phyloP scores from a whole-genome alignment of 2,329 filamentous ascomycete genomes.

The Fusarium sp. region DNA sequence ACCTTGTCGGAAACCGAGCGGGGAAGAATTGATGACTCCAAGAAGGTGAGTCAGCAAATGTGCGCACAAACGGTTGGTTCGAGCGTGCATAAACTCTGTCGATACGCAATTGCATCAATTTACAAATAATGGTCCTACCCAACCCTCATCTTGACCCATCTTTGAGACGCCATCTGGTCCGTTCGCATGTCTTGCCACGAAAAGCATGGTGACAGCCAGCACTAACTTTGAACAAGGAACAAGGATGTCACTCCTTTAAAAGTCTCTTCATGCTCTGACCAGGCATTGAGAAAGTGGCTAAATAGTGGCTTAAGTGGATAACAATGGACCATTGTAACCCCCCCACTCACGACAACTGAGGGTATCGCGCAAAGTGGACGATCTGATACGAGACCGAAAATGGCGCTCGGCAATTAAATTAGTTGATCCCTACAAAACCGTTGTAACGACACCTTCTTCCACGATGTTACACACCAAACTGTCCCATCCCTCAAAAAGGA shows the following conservation, averaged over 20 bases:
- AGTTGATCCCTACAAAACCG: background rate
- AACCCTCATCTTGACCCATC: background rate
- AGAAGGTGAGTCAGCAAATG: background rate
- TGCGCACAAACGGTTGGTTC: rapidly evolving
- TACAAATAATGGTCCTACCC: background rate
- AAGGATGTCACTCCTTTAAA: background rate
- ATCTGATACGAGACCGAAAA: slow-evolving; percentile 1
- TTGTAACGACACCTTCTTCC: background rate
- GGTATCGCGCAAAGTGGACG: background rate
- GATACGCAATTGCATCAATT: background rate
- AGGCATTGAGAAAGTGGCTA: background rate
- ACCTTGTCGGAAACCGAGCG: background rate
- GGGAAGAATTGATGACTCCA: background rate
- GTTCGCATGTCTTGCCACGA: background rate
- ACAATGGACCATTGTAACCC: background rate
- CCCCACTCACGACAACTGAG: background rate
- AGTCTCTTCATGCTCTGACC: background rate
- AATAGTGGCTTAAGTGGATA: background rate
- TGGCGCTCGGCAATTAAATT: slow-evolving; percentile 1
- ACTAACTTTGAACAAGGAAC: background rate
- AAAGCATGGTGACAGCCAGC: background rate
- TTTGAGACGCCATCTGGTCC: background rate
- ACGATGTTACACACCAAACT: background rate
- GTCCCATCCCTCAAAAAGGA: background rate
- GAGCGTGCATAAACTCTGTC: background rate